Percentiles rank a stretch among this genome's conserved stretches.
Evolutionary conservation across 2,329 filamentous ascomycete genomes (phyloP).

Genomic region (Stromatinia cepivora): DNA sequence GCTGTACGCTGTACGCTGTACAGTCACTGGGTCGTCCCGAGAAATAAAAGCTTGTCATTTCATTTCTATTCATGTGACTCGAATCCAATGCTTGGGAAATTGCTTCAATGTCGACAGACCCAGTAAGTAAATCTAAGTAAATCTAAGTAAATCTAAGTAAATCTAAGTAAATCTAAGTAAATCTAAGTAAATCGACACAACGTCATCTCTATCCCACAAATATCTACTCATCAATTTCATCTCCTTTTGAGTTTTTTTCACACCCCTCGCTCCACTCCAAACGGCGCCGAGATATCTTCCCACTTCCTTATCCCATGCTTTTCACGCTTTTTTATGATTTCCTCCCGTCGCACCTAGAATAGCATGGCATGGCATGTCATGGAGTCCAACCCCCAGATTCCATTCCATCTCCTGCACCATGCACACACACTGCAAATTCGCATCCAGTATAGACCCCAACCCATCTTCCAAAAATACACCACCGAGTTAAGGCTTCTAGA

Average conservation of each 20-base stretch:
- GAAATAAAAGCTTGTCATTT: neutral
- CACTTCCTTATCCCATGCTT: neutral
- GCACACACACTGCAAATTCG: neutral
- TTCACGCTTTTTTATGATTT: no score
- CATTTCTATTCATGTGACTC: neutral
- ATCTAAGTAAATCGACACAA: neutral
- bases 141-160: no score
- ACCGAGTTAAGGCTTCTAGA: neutral
- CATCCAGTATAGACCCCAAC: neutral
- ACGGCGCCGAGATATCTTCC: neutral
- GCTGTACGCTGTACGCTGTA: no score
- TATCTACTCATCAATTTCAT: neutral
- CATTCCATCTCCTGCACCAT: neutral
- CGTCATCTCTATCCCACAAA: slow-evolving; percentile 1
- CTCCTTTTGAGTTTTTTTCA: neutral
- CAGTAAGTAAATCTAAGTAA: no score
- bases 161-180: no score
- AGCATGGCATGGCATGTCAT: no score
- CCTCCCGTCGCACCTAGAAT: no score
- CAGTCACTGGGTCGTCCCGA: neutral
- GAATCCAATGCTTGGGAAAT: no score
- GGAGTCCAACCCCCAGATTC: neutral
- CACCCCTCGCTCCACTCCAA: neutral
- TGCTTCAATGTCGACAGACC: no score
- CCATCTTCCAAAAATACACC: neutral